phyloP scores from a whole-genome alignment of 306 rosid species.

The Delonix regia region DNA sequence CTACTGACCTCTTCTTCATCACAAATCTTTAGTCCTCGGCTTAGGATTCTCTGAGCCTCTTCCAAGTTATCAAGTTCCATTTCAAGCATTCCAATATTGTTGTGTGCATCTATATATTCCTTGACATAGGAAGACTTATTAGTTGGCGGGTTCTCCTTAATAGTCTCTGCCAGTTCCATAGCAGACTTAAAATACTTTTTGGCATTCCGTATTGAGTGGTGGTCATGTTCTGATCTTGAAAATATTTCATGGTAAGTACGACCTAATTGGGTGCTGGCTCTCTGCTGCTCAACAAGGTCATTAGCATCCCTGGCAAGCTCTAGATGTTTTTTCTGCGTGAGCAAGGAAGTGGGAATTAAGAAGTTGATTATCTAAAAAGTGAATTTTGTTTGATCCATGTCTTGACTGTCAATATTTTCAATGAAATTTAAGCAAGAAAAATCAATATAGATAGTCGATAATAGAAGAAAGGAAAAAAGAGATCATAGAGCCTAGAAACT shows the following conservation, averaged over 20 bases:
- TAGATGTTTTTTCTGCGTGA: slow-evolving; percentile 72
- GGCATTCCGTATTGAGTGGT: slow-evolving; percentile 62
- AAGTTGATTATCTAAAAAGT: neutral
- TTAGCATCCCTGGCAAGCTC: slow-evolving; percentile 72
- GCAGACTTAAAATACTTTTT: slow-evolving; percentile 75
- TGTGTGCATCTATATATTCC: slow-evolving; percentile 83
- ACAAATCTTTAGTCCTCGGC: slow-evolving; percentile 63
- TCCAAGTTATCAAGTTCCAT: slow-evolving; percentile 75
- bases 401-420: neutral
- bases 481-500: neutral
- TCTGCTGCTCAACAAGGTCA: slow-evolving; percentile 80
- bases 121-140: slow-evolving; percentile 49
- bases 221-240: slow-evolving; percentile 59
- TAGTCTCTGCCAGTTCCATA: slow-evolving; percentile 64
- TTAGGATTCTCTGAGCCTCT: slow-evolving; percentile 60
- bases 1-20: slow-evolving; percentile 72
- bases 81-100: slow-evolving; percentile 87
- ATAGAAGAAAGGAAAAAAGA: neutral
- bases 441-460: neutral
- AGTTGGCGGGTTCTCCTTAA: slow-evolving; percentile 65
- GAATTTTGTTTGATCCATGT: neutral
- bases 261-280: slow-evolving; percentile 87
- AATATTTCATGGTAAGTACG: slow-evolving; percentile 77
- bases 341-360: neutral
- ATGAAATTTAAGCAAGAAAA: neutral